Evolutionary conservation across 2,329 filamentous ascomycete genomes (phyloP), one percentile per base, ranked within the genome.

Genomic region (Leptographium radiaticola): DNA sequence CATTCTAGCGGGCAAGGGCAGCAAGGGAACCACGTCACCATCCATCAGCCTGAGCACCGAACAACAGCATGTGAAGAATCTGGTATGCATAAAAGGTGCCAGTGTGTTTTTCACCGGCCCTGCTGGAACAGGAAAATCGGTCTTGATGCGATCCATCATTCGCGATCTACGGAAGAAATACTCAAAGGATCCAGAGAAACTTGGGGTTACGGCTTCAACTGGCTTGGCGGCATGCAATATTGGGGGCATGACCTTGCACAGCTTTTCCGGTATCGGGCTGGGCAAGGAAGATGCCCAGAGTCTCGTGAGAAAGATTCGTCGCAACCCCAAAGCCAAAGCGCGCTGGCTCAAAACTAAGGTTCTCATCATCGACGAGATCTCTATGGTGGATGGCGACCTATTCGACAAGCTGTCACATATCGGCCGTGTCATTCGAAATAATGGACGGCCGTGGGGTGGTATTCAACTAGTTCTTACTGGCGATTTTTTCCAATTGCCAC

Each of bases 71-170:
- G 89, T 98, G 12, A 73, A 94, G 55, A 82, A 89, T 47, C 73
- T 96, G 20, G 91, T 98, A 11, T 78, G 89, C 9, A 79, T 93
- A 25, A 73, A 87, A 58, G 79, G 79, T 56, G 85, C 89, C 66
- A 97, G 91, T 62, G 90, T 96, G 2, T 98, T 98, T 72, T 98
- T 98, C 67, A 98, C 93, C 1, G 93, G 93, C 61, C 95, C 93
- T 56, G 93, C 93, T 55, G 89, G 86, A 75, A 96, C 93, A 6
- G 93, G 93, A 67, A 98, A 98, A 73, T 98, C 93, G 1, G 91
- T 98, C 5, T 71, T 98, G 55, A 89, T 98, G 77, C 81, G 90
- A 59, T 83, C 94, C 59, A 95, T 97, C 57, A 97, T 98, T 61
- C 72, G 79, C 6, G 81, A 86, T 5, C 66, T 98, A 51, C 86